Evolutionary conservation across 345 rosid species (phyloP), one percentile per base, ranked within the genome.

Genomic region (Cardamine resedifolia): DNA sequence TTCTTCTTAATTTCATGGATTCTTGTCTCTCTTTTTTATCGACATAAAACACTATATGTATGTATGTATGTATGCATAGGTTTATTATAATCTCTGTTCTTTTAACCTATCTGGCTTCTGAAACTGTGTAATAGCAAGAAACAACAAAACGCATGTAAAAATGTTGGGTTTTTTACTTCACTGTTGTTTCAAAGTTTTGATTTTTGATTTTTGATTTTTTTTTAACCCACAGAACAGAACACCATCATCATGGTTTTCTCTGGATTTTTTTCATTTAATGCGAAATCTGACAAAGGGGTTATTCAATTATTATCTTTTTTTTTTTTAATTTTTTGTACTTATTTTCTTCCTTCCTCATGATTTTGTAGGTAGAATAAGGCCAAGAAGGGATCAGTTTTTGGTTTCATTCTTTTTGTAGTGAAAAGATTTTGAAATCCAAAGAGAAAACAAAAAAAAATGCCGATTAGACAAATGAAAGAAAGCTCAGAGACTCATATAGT

Each of bases 401-500:
- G 55, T 50, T 58, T 77, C 80, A 70, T 77, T 71, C 76, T 34
- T 70, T 70, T 71, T 71, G 72, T 77, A 64, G 75, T 27, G 61
- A 20, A 53, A 15, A 61, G 48, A 28, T n/a, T 70, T 52, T 57
- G n/a, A 66, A 45, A 47, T 61, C 63, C 21, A 20, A 48, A 27
- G 20, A 11, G 5, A 31, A 7, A 3, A n/a, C n/a, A n/a, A n/a
- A 7, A 38, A 66, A 61, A 44, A 70, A 88, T 90, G 99, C 98
- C 98, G 74, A 79, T 83, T 72, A 83, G 97, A 87, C 94, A 81
- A 72, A 87, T 92, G 94, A 92, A 88, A 81, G 98, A 95, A 61
- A 79, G 76, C 79, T 77, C 90, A 6, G 96, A 87, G 80, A 88
- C 86, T 70, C 97, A 80, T 75, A 38, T 88, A 10, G 83, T 95